Evolutionary conservation across 805 yeast species (phyloP).

Genomic region (Hagleromyces aurorensis): DNA sequence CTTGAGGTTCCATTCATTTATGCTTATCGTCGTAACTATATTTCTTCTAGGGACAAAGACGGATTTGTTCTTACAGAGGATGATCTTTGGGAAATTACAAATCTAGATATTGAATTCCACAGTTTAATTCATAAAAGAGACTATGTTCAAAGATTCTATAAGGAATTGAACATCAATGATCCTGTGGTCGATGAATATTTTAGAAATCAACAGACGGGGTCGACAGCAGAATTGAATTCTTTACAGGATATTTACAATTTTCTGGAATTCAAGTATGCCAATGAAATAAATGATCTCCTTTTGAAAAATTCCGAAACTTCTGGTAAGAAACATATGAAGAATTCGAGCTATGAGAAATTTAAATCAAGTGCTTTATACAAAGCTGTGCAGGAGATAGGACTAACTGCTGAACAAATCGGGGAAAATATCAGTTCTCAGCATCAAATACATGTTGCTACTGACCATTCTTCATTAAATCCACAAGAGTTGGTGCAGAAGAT

Average conservation of each 20-base stretch:
- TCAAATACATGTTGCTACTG: conserved; percentile 66
- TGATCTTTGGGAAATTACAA: conserved; percentile 87
- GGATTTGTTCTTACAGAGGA: conserved; percentile 55
- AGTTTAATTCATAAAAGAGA: conserved; percentile 69
- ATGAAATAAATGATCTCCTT: conserved; percentile 33
- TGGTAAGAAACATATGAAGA: conserved; percentile 52
- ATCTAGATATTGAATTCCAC: conserved; percentile 82
- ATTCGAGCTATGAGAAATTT: conserved; percentile 56
- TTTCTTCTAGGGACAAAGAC: conserved; percentile 36
- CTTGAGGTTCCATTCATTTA: conserved; percentile 93
- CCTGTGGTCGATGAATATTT: conserved; percentile 49
- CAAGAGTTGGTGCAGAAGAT: conserved; percentile 45
- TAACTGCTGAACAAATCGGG: conserved; percentile 72
- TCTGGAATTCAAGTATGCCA: conserved; percentile 58
- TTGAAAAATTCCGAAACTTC: conserved; percentile 19
- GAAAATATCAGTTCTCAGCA: conserved; percentile 66
- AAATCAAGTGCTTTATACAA: conserved; percentile 55
- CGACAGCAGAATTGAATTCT: conserved; percentile 53
- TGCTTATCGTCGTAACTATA: conserved; percentile 90
- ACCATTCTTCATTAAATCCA: conserved; percentile 51
- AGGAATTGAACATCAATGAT: conserved; percentile 50
- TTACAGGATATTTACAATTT: conserved; percentile 80
- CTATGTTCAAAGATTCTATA: conserved; percentile 49
- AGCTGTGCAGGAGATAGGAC: conserved; percentile 64
- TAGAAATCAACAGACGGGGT: conserved; percentile 41